Conservation (phyloP, 768 basidiomycete genomes). For the Melanogaster broomeanus region DNA sequence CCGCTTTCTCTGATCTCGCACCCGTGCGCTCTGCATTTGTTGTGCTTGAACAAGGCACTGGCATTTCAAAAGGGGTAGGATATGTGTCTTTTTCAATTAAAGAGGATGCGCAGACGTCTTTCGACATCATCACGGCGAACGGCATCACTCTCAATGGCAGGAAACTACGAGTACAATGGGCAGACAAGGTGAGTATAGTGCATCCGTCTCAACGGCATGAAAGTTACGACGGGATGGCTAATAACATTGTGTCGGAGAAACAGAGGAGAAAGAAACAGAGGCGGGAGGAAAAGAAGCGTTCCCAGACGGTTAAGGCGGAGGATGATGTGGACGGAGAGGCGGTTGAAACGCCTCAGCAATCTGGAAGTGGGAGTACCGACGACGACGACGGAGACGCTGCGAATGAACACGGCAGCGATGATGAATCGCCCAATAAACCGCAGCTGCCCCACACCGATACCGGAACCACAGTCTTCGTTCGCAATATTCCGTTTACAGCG, state of each 20-base stretch:
- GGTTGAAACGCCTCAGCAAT: conserved; percentile 35
- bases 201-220: conserved; percentile 60
- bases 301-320: conserved; percentile 29
- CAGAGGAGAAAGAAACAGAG: conserved; percentile 68
- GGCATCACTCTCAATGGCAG: conserved; percentile 69
- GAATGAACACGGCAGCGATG: conserved; percentile 13
- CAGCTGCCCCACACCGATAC: conserved; percentile 80
- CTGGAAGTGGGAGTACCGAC: conserved; percentile 36
- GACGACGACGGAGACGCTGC: conserved; percentile 16
- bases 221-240: conserved; percentile 65
- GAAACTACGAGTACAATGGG: conserved; percentile 76
- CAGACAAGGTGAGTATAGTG: conserved; percentile 62
- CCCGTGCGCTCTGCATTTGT: conserved; percentile 94
- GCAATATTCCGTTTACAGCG: conserved; percentile 89
- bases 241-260: conserved; percentile 56
- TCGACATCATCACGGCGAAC: conserved; percentile 62
- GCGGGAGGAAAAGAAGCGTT: conserved; percentile 49
- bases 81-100: conserved; percentile 90
- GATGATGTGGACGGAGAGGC: conserved; percentile 38
- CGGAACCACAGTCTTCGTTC: conserved; percentile 91
- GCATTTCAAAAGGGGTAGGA: conserved; percentile 90
- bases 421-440: conserved; percentile 58
- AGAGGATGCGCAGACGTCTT: conserved; percentile 83
- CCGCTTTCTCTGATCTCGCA: conserved; percentile 93
- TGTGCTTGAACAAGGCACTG: conserved; percentile 75